Conservation (phyloP, 2,329 filamentous ascomycete species). For the Venturia effusa region DNA sequence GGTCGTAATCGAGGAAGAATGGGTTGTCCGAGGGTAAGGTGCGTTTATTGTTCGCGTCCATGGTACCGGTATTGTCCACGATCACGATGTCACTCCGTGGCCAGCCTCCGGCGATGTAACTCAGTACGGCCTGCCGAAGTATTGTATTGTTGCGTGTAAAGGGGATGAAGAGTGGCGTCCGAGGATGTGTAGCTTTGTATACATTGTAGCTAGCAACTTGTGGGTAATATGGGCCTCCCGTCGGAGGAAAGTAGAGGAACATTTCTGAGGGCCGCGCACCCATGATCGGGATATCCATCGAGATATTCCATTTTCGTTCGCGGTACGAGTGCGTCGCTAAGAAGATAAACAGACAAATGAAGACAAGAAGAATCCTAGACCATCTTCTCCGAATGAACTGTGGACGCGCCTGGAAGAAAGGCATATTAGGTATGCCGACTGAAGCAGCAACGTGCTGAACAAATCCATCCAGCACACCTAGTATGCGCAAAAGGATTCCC, state of each 20-base stretch:
- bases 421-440: neutral
- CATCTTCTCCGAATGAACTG: neutral
- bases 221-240: conserved; percentile 10
- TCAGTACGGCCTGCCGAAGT: conserved; percentile 44
- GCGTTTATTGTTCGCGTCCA: conserved; percentile 40
- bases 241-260: conserved; percentile 13
- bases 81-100: conserved; percentile 46
- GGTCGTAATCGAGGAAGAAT: conserved; percentile 43
- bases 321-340: conserved; percentile 2
- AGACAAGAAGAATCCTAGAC: neutral
- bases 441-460: neutral
- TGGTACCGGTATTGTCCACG: conserved; percentile 48
- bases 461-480: neutral
- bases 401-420: neutral
- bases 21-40: conserved; percentile 43
- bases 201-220: conserved; percentile 13
- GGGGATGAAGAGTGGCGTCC: conserved; percentile 45
- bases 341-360: neutral
- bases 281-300: conserved; percentile 11
- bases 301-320: neutral
- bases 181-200: conserved; percentile 10
- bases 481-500: neutral
- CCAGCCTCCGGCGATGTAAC: conserved; percentile 50
- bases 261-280: neutral
- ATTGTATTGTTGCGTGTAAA: conserved; percentile 47